A percentile compares a stretch with the other conserved stretches of the same genome.
phyloP scores from a whole-genome alignment of 2,329 filamentous ascomycete species.

The Cadophora malorum region DNA sequence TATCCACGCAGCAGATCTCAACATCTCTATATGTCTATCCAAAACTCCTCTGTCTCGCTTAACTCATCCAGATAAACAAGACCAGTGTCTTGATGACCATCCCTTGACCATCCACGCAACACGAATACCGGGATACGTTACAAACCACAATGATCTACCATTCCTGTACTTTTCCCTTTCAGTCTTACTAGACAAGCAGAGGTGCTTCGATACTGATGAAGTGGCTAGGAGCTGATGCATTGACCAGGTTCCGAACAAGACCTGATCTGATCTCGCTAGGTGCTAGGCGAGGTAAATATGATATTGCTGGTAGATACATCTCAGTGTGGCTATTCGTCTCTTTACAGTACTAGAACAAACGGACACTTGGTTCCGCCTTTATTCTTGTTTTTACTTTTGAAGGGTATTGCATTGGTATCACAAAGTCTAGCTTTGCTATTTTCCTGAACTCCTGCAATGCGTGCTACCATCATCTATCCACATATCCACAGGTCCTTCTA shows the following conservation, averaged over 20 bases:
- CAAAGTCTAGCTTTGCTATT: slow-evolving; percentile 9
- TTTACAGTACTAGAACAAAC: not conserved
- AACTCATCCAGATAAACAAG: not conserved
- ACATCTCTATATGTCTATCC: no score
- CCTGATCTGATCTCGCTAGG: not conserved
- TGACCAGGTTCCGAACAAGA: not conserved
- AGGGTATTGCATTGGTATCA: slow-evolving; percentile 28
- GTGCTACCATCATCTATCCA: slow-evolving; percentile 5
- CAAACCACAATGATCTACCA: no score
- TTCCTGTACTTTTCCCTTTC: no score
- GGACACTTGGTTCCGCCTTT: not conserved
- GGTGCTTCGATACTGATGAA: no score
- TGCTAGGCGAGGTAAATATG: not conserved
- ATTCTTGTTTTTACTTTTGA: not conserved
- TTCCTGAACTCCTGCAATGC: slow-evolving; percentile 28
- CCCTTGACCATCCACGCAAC: not conserved
- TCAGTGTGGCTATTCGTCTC: not conserved
- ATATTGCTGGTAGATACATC: not conserved
- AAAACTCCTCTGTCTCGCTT: not conserved
- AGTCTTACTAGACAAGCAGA: no score
- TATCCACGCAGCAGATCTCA: no score
- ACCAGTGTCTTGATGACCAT: not conserved
- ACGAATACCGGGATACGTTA: no score
- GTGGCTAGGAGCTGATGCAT: not conserved
- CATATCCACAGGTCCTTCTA: not conserved